Conservation (phyloP, 495 filamentous ascomycete species). For the Talaromyces nanjingensis region DNA sequence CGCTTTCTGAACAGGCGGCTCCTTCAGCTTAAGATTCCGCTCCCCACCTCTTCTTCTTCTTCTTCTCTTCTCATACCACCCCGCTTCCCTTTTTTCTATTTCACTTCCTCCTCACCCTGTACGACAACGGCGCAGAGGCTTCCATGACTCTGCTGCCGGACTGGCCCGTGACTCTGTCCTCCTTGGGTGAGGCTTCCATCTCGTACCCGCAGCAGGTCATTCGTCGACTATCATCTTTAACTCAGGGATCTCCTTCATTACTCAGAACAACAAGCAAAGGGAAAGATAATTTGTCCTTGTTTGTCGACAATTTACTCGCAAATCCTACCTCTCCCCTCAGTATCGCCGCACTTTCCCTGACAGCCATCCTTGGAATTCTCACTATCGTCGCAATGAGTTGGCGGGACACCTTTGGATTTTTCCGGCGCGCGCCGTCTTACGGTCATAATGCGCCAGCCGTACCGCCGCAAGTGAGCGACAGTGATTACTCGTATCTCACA, state of each 20-base stretch:
- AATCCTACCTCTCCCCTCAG: slow-evolving; percentile 17
- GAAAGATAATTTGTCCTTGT: neutral
- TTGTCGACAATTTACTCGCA: neutral
- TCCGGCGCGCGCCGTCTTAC: slow-evolving; percentile 46
- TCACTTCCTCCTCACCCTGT: slow-evolving; percentile 8
- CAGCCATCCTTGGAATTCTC: slow-evolving; percentile 40
- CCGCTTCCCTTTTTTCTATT: slow-evolving; percentile 2
- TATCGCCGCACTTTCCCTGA: slow-evolving; percentile 29
- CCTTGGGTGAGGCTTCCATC: slow-evolving; percentile 40
- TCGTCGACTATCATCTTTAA: slow-evolving; percentile 43
- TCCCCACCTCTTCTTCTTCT: neutral
- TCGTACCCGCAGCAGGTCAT: slow-evolving; percentile 48
- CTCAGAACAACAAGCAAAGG: slow-evolving; percentile 25
- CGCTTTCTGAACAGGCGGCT: neutral
- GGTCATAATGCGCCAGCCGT: slow-evolving; percentile 8
- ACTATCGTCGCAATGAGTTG: slow-evolving; percentile 55
- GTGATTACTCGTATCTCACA: slow-evolving; percentile 77
- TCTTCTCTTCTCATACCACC: neutral
- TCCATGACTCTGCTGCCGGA: slow-evolving; percentile 32
- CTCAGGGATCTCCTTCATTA: slow-evolving; percentile 28
- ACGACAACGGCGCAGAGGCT: neutral
- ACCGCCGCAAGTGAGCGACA: slow-evolving; percentile 60
- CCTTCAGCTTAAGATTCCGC: neutral
- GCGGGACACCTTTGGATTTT: slow-evolving; percentile 49
- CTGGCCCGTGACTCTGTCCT: slow-evolving; percentile 39